Percentiles rank a stretch among this genome's conserved stretches.
Conservation (phyloP, 2,329 filamentous ascomycete genomes). For the Alternaria gaisen region DNA sequence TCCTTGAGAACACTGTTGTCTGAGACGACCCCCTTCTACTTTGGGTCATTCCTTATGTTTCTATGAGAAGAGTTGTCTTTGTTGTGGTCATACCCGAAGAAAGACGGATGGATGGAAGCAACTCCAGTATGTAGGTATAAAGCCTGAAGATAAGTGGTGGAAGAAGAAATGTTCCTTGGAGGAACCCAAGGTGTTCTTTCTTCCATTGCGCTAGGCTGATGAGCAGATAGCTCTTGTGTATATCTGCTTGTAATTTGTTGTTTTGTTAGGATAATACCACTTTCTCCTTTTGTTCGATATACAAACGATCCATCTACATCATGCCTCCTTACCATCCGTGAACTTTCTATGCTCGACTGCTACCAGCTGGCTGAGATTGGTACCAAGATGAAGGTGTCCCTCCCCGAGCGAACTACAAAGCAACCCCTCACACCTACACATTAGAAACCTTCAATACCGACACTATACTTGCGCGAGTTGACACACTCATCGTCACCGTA, state of each 20-base stretch:
- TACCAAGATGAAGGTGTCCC: neutral
- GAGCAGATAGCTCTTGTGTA: conserved; percentile 11
- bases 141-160: neutral
- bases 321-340: neutral
- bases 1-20: conserved; percentile 18
- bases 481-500: neutral
- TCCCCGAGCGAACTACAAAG: neutral
- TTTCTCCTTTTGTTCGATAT: conserved; percentile 16
- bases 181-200: conserved; percentile 5
- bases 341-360: neutral
- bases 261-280: conserved; percentile 30
- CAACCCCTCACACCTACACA: neutral
- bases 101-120: conserved; percentile 5
- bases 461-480: neutral
- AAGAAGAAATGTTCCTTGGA: neutral
- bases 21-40: conserved; percentile 6
- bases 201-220: conserved; percentile 5
- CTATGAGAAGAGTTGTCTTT: conserved; percentile 4
- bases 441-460: neutral
- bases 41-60: conserved; percentile 2
- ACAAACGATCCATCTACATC: neutral
- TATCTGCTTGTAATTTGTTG: conserved; percentile 26
- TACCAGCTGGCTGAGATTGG: neutral
- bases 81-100: conserved; percentile 6
- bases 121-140: conserved; percentile 1